Evolutionary conservation across 1,284 basidiomycete genomes (phyloP).

Genomic region (Ceratobasidium sp.): DNA sequence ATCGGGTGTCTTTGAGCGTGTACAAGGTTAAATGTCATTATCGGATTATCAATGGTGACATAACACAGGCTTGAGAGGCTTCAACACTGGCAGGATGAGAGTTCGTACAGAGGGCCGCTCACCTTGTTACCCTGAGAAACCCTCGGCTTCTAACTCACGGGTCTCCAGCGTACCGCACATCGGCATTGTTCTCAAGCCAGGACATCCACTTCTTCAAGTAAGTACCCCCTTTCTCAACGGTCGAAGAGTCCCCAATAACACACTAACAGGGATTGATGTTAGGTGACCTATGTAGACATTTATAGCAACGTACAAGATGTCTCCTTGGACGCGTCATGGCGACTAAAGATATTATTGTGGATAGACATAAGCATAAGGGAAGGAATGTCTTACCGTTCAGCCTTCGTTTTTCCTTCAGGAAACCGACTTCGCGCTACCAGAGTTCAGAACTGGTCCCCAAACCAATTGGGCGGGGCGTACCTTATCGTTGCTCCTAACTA

Average conservation of each 20-base stretch:
- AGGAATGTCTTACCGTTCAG: conserved; percentile 69
- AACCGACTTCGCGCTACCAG: conserved; percentile 81
- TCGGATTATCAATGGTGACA: neutral
- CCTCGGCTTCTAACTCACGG: neutral
- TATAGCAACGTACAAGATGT: conserved; percentile 68
- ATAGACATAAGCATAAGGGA: conserved; percentile 3
- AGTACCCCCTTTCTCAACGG: conserved; percentile 77
- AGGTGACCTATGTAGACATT: conserved; percentile 2
- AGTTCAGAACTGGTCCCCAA: neutral
- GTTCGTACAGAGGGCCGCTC: neutral
- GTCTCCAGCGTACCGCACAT: conserved; percentile 78
- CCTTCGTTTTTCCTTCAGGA: conserved; percentile 85
- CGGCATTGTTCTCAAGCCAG: conserved; percentile 88
- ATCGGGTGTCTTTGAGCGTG: neutral
- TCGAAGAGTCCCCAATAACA: conserved; percentile 87
- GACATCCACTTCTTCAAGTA: conserved; percentile 87
- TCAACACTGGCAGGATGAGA: no score
- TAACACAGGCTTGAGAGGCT: no score
- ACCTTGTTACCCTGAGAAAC: neutral
- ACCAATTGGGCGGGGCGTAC: conserved; percentile 51
- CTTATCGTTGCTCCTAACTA: conserved; percentile 85
- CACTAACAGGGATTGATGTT: conserved; percentile 60
- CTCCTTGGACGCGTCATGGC: conserved; percentile 92
- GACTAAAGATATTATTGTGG: conserved; percentile 55
- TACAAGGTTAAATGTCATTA: neutral